phyloP scores from a whole-genome alignment of 1,284 basidiomycete genomes.

The Meripilus lineatus region DNA sequence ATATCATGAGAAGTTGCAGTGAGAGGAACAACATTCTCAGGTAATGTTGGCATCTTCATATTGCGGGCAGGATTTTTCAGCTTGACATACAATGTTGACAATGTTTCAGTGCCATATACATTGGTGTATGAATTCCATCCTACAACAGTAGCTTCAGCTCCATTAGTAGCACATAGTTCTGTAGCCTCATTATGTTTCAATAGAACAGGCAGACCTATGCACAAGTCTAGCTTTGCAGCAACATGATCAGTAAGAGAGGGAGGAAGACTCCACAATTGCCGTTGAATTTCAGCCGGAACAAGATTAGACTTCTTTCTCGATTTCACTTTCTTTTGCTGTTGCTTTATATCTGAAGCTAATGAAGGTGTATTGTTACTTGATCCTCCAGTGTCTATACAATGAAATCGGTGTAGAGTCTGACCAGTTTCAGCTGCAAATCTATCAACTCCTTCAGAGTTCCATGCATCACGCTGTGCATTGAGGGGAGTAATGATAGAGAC shows the following conservation, averaged over 20 bases:
- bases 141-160: slow-evolving; percentile 30
- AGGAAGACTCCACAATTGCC: slow-evolving; percentile 25
- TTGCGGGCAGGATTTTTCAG: slow-evolving; percentile 24
- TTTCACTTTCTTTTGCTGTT: too few species aligned
- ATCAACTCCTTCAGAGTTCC: slow-evolving; percentile 25
- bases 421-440: slow-evolving; percentile 27
- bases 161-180: too few species aligned
- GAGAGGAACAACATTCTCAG: slow-evolving; percentile 35
- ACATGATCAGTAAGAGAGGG: slow-evolving; percentile 17
- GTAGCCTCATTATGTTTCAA: slow-evolving; percentile 33
- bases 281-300: slow-evolving; percentile 17
- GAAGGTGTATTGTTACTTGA: neutral
- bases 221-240: slow-evolving; percentile 28
- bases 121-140: slow-evolving; percentile 24
- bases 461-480: slow-evolving; percentile 29
- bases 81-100: slow-evolving; percentile 34
- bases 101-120: slow-evolving; percentile 11
- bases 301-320: too few species aligned
- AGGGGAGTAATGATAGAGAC: slow-evolving; percentile 28
- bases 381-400: slow-evolving; percentile 21
- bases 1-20: slow-evolving; percentile 8
- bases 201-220: slow-evolving; percentile 37
- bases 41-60: slow-evolving; percentile 29
- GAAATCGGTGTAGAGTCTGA: slow-evolving; percentile 23
- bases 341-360: too few species aligned